phyloP scores from a whole-genome alignment of 2,329 filamentous ascomycete species.

The Aspergillus sp. region DNA sequence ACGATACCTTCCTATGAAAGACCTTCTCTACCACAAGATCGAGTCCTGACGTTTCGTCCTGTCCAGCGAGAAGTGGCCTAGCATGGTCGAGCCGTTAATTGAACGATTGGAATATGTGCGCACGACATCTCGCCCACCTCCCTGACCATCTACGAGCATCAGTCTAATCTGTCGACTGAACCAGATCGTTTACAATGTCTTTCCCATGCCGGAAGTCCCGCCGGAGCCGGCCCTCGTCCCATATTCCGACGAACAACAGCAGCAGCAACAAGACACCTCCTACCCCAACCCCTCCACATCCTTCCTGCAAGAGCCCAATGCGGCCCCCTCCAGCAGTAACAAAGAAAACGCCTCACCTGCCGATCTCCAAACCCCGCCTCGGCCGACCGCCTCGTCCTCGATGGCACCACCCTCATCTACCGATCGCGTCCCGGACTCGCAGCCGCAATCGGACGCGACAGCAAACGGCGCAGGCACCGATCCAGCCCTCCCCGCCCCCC shows the following conservation, averaged over 20 bases:
- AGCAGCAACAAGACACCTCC: conserved; percentile 15
- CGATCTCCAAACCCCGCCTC: conserved; percentile 29
- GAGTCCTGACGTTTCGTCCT: conserved; percentile 28
- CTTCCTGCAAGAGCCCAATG: conserved; percentile 28
- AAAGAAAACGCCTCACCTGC: conserved; percentile 37
- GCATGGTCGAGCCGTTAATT: conserved; percentile 64
- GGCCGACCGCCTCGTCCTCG: conserved; percentile 34
- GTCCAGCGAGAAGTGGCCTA: conserved; percentile 67
- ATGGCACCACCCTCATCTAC: conserved; percentile 33
- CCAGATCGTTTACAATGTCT: conserved; percentile 73
- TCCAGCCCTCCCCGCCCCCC: conserved; percentile 59
- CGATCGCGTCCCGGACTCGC: conserved; percentile 44
- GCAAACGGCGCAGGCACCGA: conserved; percentile 45
- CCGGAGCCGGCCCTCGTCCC: conserved; percentile 38
- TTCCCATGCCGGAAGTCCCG: conserved; percentile 65
- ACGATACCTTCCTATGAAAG: conserved; percentile 24
- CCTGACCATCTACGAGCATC: background rate
- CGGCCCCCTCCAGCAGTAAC: conserved; percentile 32
- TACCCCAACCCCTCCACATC: conserved; percentile 22
- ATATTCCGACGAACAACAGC: conserved; percentile 8
- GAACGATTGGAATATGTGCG: conserved; percentile 65
- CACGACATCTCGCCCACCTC: background rate
- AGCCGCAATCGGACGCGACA: conserved; percentile 29
- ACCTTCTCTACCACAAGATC: background rate
- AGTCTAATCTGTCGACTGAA: conserved; percentile 1